Conservation (phyloP, 805 yeast species). For the Kodamaea neixiangensis region DNA sequence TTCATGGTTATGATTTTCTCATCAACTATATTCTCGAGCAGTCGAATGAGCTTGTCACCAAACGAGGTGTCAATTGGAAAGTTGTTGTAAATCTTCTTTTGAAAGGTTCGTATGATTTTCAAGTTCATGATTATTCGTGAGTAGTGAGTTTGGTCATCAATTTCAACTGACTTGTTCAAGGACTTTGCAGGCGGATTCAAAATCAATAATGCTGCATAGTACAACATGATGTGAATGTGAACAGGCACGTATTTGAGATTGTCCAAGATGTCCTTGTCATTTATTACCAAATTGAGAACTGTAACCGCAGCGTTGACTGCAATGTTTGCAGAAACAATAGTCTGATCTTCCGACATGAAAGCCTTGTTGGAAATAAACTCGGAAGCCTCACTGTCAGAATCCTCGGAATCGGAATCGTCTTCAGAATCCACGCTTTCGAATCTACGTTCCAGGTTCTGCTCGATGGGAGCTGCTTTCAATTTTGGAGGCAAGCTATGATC, state of each 20-base stretch:
- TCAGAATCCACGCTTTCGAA: conserved; percentile 11
- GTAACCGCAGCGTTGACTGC: conserved; percentile 67
- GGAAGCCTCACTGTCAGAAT: conserved; percentile 19
- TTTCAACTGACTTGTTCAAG: conserved; percentile 23
- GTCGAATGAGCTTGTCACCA: conserved; percentile 43
- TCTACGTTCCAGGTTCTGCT: background rate
- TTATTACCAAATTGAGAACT: conserved; percentile 57
- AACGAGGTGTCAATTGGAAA: conserved; percentile 55
- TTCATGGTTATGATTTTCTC: conserved; percentile 27
- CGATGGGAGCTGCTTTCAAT: conserved; percentile 23
- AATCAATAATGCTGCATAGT: conserved; percentile 61
- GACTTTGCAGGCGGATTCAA: conserved; percentile 48
- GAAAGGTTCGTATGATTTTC: conserved; percentile 44
- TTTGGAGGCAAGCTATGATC: conserved; percentile 35
- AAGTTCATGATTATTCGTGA: conserved; percentile 38
- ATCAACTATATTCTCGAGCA: conserved; percentile 33
- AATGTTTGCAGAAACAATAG: conserved; percentile 43
- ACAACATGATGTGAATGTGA: conserved; percentile 72
- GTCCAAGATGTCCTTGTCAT: conserved; percentile 57
- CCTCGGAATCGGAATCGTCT: conserved; percentile 15
- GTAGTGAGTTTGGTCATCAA: conserved; percentile 25
- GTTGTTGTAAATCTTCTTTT: conserved; percentile 43
- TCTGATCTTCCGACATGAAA: conserved; percentile 34
- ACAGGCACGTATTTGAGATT: conserved; percentile 66
- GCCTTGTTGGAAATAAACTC: conserved; percentile 37